phyloP scores from a whole-genome alignment of 805 yeast species.

The Candida coleopterorum region DNA sequence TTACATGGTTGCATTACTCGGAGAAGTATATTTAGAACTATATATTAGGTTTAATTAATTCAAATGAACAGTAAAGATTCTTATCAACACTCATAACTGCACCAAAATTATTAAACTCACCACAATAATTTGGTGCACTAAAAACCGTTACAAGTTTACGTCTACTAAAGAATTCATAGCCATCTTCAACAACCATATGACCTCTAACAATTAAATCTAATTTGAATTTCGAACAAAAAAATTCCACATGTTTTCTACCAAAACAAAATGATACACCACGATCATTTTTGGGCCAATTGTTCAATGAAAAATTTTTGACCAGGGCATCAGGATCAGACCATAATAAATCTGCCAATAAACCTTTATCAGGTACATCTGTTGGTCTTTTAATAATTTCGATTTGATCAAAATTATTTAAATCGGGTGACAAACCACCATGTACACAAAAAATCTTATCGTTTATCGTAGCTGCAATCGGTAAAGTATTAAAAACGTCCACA shows the following conservation, averaged over 20 bases:
- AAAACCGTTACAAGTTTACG: slow-evolving; percentile 74
- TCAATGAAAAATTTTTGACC: slow-evolving; percentile 28
- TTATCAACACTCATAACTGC: slow-evolving; percentile 74
- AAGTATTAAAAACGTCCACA: slow-evolving; percentile 53
- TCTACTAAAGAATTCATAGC: slow-evolving; percentile 76
- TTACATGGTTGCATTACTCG: too few species aligned
- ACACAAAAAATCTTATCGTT: slow-evolving; percentile 56
- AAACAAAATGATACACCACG: slow-evolving; percentile 80
- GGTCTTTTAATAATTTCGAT: slow-evolving; percentile 72
- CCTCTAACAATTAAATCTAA: slow-evolving; percentile 79
- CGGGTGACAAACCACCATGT: slow-evolving; percentile 76
- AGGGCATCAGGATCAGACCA: slow-evolving; percentile 74
- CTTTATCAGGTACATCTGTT: slow-evolving; percentile 79
- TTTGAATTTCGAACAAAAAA: slow-evolving; percentile 59
- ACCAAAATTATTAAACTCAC: slow-evolving; percentile 76
- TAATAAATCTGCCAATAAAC: slow-evolving; percentile 68
- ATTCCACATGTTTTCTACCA: slow-evolving; percentile 67
- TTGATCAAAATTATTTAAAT: slow-evolving; percentile 57
- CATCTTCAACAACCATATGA: slow-evolving; percentile 88
- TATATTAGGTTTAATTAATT: slow-evolving; percentile 52
- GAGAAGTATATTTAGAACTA: too few species aligned
- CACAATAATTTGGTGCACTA: slow-evolving; percentile 81
- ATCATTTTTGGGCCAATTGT: slow-evolving; percentile 76
- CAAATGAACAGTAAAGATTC: slow-evolving; percentile 65
- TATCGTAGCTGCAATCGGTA: slow-evolving; percentile 60